Base-by-base conservation (phyloP, 2,329 filamentous ascomycete species). In the Berkeleyomyces rouxiae region DNA sequence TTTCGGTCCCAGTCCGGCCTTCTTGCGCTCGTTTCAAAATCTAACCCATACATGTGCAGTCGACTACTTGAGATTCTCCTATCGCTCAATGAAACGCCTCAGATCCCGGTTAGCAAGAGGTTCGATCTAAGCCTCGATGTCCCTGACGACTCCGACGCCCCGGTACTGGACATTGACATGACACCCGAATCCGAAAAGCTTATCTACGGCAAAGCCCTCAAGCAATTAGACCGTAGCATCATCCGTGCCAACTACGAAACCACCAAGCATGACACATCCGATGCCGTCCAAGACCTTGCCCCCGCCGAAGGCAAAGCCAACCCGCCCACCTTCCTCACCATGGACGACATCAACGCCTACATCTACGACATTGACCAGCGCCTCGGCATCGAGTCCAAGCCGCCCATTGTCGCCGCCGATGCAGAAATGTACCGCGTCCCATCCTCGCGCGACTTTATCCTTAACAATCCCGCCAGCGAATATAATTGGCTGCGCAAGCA, bases 401-500 rank as follows among this genome's bases (percentile, higher is more conserved):
- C 80, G 65, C 72, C 77, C 31, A 77, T 77, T 4, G 74, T 83
- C 46, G 81, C 82, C 9, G 79, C 81, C 4, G 74, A 76, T 49
- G 74, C 73, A 61, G 63, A 74, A 16, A 71, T 71, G 61, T 69
- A 70, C 33, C 70, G 71, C 64, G 73, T 70, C 62, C 73, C 71
- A 67, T 69, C 72, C 69, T 76, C 73, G 68, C 74, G 69, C 67
- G 72, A 67, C 71, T 66, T 68, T 70, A 63, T 74, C 53, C 71
- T 77, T 49, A 76, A 78, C 68, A 97, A 97, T 71, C 90, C 91
- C 0, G 88, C 90, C 49, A 95, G 88, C 64, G 91, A 96, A 2
- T 95, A 95, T 75, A 96, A 95, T 72, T 99, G 93, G 93, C 81
- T 99, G 10, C 82, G 89, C 66, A 85, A 89, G 70, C 81, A 96